Evolutionary conservation across 2,329 filamentous ascomycete genomes (phyloP).

Genomic region (Pestalotiopsis sp.): DNA sequence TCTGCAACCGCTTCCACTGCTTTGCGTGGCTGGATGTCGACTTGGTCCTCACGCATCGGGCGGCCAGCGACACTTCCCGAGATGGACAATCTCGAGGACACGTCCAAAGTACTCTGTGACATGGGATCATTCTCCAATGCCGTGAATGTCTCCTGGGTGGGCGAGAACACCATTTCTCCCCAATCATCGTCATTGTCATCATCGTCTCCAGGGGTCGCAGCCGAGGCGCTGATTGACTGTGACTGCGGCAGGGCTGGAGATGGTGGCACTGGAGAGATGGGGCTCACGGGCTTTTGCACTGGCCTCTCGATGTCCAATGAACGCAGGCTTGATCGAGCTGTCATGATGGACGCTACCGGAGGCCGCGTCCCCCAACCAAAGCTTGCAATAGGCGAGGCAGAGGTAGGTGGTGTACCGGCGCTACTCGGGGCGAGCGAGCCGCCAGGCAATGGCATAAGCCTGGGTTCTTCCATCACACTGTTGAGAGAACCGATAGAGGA

Average conservation of each 20-base stretch:
- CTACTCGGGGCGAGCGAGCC: slow-evolving; percentile 1
- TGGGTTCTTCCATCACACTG: not conserved
- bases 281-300: not conserved
- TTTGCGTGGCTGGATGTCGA: not conserved
- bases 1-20: not conserved
- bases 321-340: not conserved
- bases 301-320: not conserved
- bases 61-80: not conserved
- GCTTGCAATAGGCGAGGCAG: slow-evolving; percentile 13
- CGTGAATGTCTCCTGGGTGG: slow-evolving; percentile 19
- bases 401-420: not conserved
- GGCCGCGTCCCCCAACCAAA: slow-evolving; percentile 26
- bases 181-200: slow-evolving; percentile 54
- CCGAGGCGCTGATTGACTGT: not conserved
- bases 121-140: not conserved
- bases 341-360: not conserved
- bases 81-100: not conserved
- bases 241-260: slow-evolving; percentile 5
- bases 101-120: too few relatives aligned
- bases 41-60: not conserved
- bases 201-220: not conserved
- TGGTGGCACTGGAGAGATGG: not conserved
- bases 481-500: not conserved
- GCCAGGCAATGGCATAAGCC: not conserved
- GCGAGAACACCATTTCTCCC: slow-evolving; percentile 60